Evolutionary conservation across 2,329 filamentous ascomycete species (phyloP).

Genomic region (Trichoderma arundinaceum): DNA sequence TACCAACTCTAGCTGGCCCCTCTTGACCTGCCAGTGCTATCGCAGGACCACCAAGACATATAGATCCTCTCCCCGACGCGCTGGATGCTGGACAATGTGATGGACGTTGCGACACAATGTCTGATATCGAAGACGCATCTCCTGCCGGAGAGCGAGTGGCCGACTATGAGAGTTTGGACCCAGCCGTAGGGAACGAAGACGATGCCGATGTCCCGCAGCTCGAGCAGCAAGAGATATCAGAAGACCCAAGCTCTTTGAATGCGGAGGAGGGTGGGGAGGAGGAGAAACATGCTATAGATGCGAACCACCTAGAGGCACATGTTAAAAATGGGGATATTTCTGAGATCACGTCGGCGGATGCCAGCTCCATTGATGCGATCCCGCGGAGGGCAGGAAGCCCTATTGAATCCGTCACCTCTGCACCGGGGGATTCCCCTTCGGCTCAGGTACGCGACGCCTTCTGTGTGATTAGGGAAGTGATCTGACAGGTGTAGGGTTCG

Average conservation of each 20-base stretch:
- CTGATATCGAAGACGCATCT: constrained; percentile 54
- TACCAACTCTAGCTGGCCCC: not conserved
- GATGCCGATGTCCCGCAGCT: constrained; percentile 36
- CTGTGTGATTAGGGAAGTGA: constrained; percentile 13
- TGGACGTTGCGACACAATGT: constrained; percentile 54
- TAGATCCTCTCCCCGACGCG: not conserved
- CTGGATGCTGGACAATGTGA: constrained; percentile 40
- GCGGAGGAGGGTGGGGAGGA: constrained; percentile 22
- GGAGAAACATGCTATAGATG: constrained; percentile 35
- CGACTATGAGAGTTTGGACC: constrained; percentile 49
- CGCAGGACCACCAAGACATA: not conserved
- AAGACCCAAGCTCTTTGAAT: constrained; percentile 29
- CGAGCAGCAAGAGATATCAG: constrained; percentile 33
- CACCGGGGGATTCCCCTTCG: constrained; percentile 84
- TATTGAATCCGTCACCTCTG: constrained; percentile 70
- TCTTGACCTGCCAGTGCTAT: not conserved
- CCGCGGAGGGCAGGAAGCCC: constrained; percentile 68
- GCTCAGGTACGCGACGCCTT: constrained; percentile 64
- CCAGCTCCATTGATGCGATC: constrained; percentile 53
- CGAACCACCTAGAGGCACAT: constrained; percentile 53
- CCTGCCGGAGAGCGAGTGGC: constrained; percentile 47
- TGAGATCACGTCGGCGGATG: constrained; percentile 59
- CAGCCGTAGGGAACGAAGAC: constrained; percentile 7
- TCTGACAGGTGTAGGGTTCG: constrained; percentile 59
- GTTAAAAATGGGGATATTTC: constrained; percentile 54